Evolutionary conservation across 129 eudicot genomes (phyloP).

Genomic region (Lactuca sativa): DNA sequence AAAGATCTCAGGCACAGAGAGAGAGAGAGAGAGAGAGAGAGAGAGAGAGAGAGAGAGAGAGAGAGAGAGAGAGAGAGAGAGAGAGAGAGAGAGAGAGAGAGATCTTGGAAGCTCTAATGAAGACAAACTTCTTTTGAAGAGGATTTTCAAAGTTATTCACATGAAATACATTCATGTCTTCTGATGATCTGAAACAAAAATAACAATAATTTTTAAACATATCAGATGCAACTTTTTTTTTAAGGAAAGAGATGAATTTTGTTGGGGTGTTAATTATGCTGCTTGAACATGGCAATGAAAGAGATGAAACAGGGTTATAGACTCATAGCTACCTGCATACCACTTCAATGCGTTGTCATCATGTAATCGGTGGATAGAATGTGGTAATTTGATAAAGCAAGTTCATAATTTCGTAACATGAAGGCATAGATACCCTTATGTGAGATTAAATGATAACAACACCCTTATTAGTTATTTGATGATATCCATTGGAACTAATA

Average conservation of each 20-base stretch:
- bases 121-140: constrained; percentile 77
- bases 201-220: background rate
- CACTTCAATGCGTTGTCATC: constrained; percentile 97
- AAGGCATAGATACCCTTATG: constrained; percentile 89
- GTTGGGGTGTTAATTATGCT: too few species aligned
- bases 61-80: too few species aligned
- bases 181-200: constrained; percentile 43
- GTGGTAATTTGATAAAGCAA: constrained; percentile 89
- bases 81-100: too few species aligned
- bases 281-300: too few species aligned
- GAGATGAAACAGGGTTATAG: background rate
- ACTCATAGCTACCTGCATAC: constrained; percentile 94
- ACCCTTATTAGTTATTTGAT: too few species aligned
- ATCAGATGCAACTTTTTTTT: too few species aligned
- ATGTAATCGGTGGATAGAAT: constrained; percentile 86
- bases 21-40: too few species aligned
- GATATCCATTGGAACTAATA: too few species aligned
- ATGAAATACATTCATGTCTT: constrained; percentile 87
- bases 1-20: too few species aligned
- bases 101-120: constrained; percentile 46
- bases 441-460: constrained; percentile 58
- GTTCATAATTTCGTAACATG: constrained; percentile 93
- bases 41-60: too few species aligned
- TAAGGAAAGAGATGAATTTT: too few species aligned
- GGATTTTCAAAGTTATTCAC: constrained; percentile 36